Evolutionary conservation across 2,329 filamentous ascomycete genomes (phyloP).

Genomic region (Septoria linicola): DNA sequence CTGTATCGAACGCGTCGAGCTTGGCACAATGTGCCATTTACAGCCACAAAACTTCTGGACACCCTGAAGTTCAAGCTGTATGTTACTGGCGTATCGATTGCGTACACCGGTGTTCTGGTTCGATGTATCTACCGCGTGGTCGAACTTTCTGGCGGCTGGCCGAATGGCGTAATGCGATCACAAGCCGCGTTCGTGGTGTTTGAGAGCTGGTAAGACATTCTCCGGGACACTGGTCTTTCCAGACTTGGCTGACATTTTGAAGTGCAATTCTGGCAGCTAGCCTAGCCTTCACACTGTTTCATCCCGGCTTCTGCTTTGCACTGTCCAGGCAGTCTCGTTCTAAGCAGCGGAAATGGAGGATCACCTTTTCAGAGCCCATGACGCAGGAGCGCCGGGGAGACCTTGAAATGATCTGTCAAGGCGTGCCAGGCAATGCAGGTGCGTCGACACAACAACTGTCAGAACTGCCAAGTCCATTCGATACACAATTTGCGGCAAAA

Average conservation of each 20-base stretch:
- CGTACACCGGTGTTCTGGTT: constrained; percentile 5
- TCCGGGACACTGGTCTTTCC: neutral
- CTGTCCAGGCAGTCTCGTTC: neutral
- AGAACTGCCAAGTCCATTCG: neutral
- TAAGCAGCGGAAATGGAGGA: neutral
- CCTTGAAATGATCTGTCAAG: neutral
- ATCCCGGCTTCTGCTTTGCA: constrained; percentile 12
- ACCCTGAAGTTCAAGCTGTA: constrained; percentile 12
- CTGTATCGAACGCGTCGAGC: constrained; percentile 8
- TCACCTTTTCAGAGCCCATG: neutral
- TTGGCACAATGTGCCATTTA: constrained; percentile 12
- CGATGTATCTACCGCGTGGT: constrained; percentile 5
- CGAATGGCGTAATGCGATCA: constrained; percentile 3
- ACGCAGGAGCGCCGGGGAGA: neutral
- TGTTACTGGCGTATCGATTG: constrained; percentile 2
- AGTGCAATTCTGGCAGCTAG: constrained; percentile 10
- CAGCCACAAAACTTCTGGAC: constrained; percentile 11
- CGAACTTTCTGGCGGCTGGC: constrained; percentile 1
- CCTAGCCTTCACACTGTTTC: constrained; percentile 8
- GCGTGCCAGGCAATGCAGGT: neutral
- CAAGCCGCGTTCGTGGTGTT: constrained; percentile 6
- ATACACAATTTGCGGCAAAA: neutral
- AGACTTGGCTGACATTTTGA: neutral
- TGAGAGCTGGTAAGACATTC: constrained; percentile 9
- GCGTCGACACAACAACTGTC: neutral